Evolutionary conservation across 495 filamentous ascomycete genomes (phyloP).

Genomic region (Tuber melanosporum): DNA sequence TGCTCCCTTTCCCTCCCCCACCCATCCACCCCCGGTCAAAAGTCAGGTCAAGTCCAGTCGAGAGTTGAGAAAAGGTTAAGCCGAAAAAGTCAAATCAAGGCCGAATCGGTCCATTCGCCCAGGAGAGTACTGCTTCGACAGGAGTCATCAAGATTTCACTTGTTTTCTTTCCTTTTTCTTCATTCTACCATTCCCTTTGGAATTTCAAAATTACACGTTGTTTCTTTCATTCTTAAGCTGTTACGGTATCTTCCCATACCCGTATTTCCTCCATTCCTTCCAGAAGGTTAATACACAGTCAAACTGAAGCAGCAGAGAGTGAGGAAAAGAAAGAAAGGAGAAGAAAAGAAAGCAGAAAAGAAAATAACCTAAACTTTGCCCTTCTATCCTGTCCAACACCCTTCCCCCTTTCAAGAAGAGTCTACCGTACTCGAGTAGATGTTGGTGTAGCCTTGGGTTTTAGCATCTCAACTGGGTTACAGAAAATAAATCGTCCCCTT

Average conservation of each 20-base stretch:
- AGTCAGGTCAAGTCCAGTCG: background rate
- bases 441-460: background rate
- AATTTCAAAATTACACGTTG: background rate
- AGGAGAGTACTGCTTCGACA: background rate
- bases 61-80: background rate
- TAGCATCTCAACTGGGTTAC: slow-evolving; percentile 9
- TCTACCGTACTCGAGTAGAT: background rate
- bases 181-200: background rate
- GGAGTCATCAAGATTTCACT: background rate
- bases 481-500: slow-evolving; percentile 1
- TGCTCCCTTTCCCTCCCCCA: background rate
- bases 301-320: background rate
- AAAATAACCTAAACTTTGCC: slow-evolving; percentile 1
- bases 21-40: background rate
- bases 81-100: background rate
- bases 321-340: slow-evolving; percentile 5
- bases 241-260: background rate
- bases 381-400: background rate
- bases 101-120: background rate
- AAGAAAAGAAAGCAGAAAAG: background rate
- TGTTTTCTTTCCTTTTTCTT: background rate
- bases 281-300: background rate
- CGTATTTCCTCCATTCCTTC: background rate
- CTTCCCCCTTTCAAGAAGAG: slow-evolving; percentile 4
- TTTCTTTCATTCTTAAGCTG: background rate